Conservation (phyloP, 1,139 yeast genomes). For the Lodderomyces theae region DNA sequence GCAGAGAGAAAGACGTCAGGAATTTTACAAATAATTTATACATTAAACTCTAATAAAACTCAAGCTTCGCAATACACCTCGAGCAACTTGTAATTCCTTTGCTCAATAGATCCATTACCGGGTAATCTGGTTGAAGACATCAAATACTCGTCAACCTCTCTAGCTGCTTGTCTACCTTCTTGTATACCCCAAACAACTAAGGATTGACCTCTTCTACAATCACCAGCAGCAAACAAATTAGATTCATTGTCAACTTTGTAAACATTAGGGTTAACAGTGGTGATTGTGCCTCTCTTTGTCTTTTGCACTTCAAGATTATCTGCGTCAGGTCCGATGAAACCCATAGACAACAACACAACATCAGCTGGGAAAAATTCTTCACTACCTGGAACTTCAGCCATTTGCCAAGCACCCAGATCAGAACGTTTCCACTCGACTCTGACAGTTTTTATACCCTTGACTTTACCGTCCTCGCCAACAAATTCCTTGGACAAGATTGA, state of each 20-base stretch:
- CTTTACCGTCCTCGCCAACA: constrained; percentile 91
- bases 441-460: constrained; percentile 89
- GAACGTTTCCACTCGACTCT: constrained; percentile 98
- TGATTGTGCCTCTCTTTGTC: constrained; percentile 84
- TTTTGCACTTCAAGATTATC: constrained; percentile 70
- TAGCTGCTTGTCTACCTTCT: constrained; percentile 98
- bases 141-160: constrained; percentile 80
- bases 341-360: constrained; percentile 91
- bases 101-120: constrained; percentile 89
- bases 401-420: constrained; percentile 96
- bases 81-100: constrained; percentile 70
- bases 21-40: too few species aligned
- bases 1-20: too few species aligned
- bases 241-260: constrained; percentile 63
- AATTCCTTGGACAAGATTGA: constrained; percentile 93
- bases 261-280: constrained; percentile 63
- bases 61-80: constrained; percentile 41
- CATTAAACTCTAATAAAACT: not conserved
- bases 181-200: constrained; percentile 99
- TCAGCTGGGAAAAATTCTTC: constrained; percentile 96
- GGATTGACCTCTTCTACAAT: constrained; percentile 98
- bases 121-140: constrained; percentile 83
- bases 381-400: constrained; percentile 95
- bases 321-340: constrained; percentile 94
- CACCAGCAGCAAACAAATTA: constrained; percentile 93